Evolutionary conservation across 441 rosid species (phyloP), one percentile per base, ranked within the genome.

Genomic region (Cnidoscolus chayamansa): DNA sequence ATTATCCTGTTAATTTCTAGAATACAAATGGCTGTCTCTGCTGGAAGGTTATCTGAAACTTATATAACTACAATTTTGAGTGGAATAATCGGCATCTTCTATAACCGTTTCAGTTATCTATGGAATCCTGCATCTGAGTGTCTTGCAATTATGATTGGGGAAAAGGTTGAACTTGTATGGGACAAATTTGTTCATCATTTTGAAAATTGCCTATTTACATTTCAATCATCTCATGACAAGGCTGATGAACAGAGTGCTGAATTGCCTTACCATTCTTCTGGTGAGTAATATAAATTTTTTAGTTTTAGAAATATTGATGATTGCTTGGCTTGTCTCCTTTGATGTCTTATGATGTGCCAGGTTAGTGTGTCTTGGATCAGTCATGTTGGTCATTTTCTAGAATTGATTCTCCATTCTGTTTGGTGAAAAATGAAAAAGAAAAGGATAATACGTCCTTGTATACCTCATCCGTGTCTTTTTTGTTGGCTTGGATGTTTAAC

Each of bases 101-200:
- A 91, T 80, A 89, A 81, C 77, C 84, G 91, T 68, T 91, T 89
- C 77, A 83, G 84, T 79, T 75, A 75, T 74, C 72, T 90, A 74
- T 92, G 98, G 94, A 79, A 66, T 77, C 87, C 89, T 51, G 89
- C 89, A 68, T 82, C 90, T 40, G 91, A 90, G 73, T 96, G 98
- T 82, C 93, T 93, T 76, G 88, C 84, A 19, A 80, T 86, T 78
- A 84, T 93, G 51, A 54, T 93, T 68, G 82, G 80, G 76, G 84
- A 86, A 73, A 84, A 93, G 71, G 67, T 67, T 60, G 76, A 65
- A 60, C 83, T 79, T 57, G 84, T 87, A 40, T 90, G 98, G 99
- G 92, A 83, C 74, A 86, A 81, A 64, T 84, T 93, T 76, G 77
- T 88, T 74, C 6, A 63, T 63, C 85, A 84, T 76, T 82, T 92